Base-by-base conservation (phyloP, 2,329 filamentous ascomycete genomes). In the Ophiostoma pallidulum region DNA sequence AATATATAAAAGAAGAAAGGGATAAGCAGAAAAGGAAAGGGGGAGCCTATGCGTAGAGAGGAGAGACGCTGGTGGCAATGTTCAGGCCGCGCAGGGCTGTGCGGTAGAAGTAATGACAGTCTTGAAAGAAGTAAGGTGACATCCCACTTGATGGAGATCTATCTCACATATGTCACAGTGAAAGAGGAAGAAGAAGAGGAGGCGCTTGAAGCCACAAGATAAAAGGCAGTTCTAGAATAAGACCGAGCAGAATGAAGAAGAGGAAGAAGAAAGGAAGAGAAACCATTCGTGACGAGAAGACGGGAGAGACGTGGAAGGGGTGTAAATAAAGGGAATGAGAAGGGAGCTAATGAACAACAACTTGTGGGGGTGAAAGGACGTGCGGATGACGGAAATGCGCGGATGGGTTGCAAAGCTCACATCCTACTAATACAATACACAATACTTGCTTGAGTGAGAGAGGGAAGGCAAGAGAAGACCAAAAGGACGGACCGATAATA, bases 31-130 rank as follows among this genome's bases (percentile, higher is more conserved):
- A n/a, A n/a, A 16, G 32, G 9, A 18, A 5, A 32, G n/a, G 32
- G 16, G 31, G 13, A 28, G 19, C 56, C 54, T 72, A 87, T 66
- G 74, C 76, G 71, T 87, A 88, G 47, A 87, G 71, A 57, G 84
- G 82, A 56, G 84, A 87, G 65, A 94, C 78, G 60, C 71, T 77
- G 58, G 86, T 94, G 68, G 80, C 77, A 59, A 94, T 81, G 62
- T 85, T 91, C 58, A 94, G 72, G 62, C 89, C 82, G 73, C 86
- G 86, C 69, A 94, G 71, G 62, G 86, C 85, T 66, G 83, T 94
- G 73, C 86, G 86, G 72, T 86, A 92, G 70, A 94, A 94, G 70
- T 94, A 94, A 65, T 94, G 87, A 61, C 86, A 94, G 67, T 94
- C 85, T 74, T 92, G 83, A 49, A 86, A 72, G 66, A 73, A 94